Evolutionary conservation across 179 eudicot species (phyloP), one percentile per base, ranked within the genome.

Genomic region (Pouteria campechiana): DNA sequence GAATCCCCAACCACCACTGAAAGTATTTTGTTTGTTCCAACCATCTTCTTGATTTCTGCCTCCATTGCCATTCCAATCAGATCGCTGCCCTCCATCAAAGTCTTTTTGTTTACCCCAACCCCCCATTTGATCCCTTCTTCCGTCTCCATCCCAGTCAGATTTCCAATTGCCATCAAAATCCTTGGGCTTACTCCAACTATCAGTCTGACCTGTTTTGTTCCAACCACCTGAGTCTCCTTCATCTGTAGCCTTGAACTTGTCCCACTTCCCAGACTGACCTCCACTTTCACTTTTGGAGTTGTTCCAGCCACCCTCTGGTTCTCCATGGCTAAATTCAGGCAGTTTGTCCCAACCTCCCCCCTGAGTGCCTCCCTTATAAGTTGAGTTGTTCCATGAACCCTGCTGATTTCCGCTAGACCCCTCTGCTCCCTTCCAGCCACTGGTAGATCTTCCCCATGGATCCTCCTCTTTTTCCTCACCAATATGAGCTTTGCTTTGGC

Each of bases 391-490:
- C 18, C 67, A 35, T 23, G 14, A 28, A 20, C 39, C 27, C 25
- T 18, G 9, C 27, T 40, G 20, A 20, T 35, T 38, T 11, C 43
- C 59, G 25, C 50, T 27, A n/a, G 17, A 34, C 16, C 22, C 36
- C 29, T 15, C n/a, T 7, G 37, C 60, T 10, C 28, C 16, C 6
- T 23, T 46, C 61, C 53, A 55, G 9, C 38, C 24, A 4, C 46
- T 37, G 46, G 55, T 54, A 15, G 72, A 59, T 46, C 43, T 60
- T 17, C 81, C 74, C 81, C 79, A 77, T 20, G 74, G 54, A 55
- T 53, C 58, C 6, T 58, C 61, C 19, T 32, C 51, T 12, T 48
- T 17, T 5, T 41, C 44, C 25, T 44, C 25, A 15, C 32, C 44
- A 35, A 48, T 32, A 41, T 54, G 31, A 22, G 41, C 57, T 46